Evolutionary conservation across 768 basidiomycete species (phyloP), one percentile per base, ranked within the genome.

Genomic region (Hortiboletus campestris): DNA sequence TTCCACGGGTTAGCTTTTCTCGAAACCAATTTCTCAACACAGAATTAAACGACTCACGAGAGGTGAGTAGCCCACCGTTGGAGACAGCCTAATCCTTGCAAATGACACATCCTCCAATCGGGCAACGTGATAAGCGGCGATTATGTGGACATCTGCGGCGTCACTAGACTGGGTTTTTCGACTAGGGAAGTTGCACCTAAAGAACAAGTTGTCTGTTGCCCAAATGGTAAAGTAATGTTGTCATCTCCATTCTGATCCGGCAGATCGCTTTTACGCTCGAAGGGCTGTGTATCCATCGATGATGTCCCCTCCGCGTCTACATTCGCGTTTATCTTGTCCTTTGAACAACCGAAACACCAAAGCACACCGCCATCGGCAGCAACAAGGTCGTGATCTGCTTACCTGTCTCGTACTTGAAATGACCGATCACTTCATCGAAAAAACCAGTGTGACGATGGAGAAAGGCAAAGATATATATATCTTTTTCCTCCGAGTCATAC

Each of bases 401-500:
- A 32, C 34, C 47, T 46, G 14, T n/a, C 0, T 12, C 10, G 31
- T 36, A 16, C 20, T 31, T 2, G 43, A 36, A 48, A 35, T 14
- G 11, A 17, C 9, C 2, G 38, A 32, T 40, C 40, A 29, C 9
- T 11, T 47, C 20, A 35, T 32, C 20, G 20, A n/a, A 31, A 34
- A 42, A 35, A 36, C 4, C 9, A 31, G 12, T n/a, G 51, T 1
- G 12, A 25, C 16, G 16, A 35, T 4, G 6, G 8, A 25, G n/a
- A 16, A 16, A 51, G 31, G n/a, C n/a, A n/a, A n/a, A n/a, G n/a
- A n/a, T n/a, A 46, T 16, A 39, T 3, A 44, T 54, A 32, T 16
- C 28, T 60, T 63, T 53, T 22, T 49, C 36, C 22, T 20, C 25
- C 10, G 14, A 48, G 32, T 40, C 31, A 46, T 52, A 58, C 45